Percentiles rank a stretch among this genome's conserved stretches.
Conservation (phyloP, 768 basidiomycete genomes). For the Myochromella boudieri region DNA sequence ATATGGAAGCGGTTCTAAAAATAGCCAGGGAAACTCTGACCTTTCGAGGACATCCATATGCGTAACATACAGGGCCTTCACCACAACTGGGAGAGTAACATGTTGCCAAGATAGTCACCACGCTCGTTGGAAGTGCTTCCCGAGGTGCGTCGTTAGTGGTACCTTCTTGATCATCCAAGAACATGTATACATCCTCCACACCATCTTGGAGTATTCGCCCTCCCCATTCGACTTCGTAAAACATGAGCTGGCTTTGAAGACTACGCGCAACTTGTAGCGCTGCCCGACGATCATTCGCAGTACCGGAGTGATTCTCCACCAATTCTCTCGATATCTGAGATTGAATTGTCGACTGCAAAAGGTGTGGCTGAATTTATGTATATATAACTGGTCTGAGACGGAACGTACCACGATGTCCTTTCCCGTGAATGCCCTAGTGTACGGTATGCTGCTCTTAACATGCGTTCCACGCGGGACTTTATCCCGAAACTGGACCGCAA, state of each 20-base stretch:
- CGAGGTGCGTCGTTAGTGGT: conserved; percentile 51
- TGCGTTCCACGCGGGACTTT: conserved; percentile 86
- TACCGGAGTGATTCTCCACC: conserved; percentile 61
- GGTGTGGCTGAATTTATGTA: neutral
- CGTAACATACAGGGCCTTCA: conserved; percentile 78
- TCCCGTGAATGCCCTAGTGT: conserved; percentile 89
- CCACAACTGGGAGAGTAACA: conserved; percentile 89
- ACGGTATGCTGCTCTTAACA: conserved; percentile 93
- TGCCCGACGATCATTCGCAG: conserved; percentile 71
- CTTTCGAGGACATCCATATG: conserved; percentile 75
- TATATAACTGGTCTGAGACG: neutral
- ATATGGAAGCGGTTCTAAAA: neutral
- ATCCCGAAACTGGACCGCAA: conserved; percentile 86
- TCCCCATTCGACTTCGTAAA: conserved; percentile 98
- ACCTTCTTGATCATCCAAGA: conserved; percentile 82
- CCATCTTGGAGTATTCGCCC: conserved; percentile 80
- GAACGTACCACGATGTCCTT: conserved; percentile 85
- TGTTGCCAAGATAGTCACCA: conserved; percentile 82
- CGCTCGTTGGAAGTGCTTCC: conserved; percentile 80
- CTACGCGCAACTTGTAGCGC: conserved; percentile 88
- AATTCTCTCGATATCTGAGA: conserved; percentile 80
- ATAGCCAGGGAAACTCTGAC: conserved; percentile 29
- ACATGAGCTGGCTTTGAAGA: conserved; percentile 89
- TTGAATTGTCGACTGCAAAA: conserved; percentile 79
- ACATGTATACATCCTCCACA: conserved; percentile 94